Evolutionary conservation across 2,329 filamentous ascomycete species (phyloP), one percentile per base, ranked within the genome.

Genomic region (Akanthomyces dipterigenus): DNA sequence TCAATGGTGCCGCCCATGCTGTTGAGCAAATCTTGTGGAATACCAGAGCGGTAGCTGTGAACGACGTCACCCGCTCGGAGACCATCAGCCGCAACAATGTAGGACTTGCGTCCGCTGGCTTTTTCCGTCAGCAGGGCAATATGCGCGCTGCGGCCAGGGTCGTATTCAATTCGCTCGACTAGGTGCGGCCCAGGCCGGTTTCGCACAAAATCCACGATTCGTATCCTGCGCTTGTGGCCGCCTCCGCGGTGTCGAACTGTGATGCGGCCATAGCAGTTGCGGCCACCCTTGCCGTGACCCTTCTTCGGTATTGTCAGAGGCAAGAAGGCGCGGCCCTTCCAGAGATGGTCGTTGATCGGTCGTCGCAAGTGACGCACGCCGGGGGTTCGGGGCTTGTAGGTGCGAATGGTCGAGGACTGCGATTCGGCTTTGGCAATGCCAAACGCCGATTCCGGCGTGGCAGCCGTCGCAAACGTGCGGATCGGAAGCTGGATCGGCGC

Each of bases 121-220:
- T 91, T 79, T 68, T 89, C 87, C 55, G 86, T 92, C 53, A 97
- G 71, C 61, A 99, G 82, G 6, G 95, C 95, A 74, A 99, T 93
- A 72, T 99, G 95, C 16, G 93, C 91, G 69, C 87, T 96, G 56
- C 95, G 88, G 66, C 91, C 91, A 1, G 95, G 95, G 69, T 99
- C 96, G 74, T 98, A 93, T 75, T 99, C 95, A 70, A 99, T 95
- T 64, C 95, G 86, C 72, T 98, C 93, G 60, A 99, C 93, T 18
- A 88, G 76, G 69, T 98, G 95, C 65, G 90, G 87, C 20, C 95
- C 95, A 0, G 92, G 85, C 28, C 83, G 83, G 74, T 82, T 85
- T 59, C 95, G 88, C 66, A 87, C 79, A 73, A 96, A 99, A 75
- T 99, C 96, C 38, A 99, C 87, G 1, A 87, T 95, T 63, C 96